A percentile compares a stretch with the other conserved stretches of the same genome.
Conservation (phyloP, 1,284 basidiomycete genomes). For the Earliella scabrosa region DNA sequence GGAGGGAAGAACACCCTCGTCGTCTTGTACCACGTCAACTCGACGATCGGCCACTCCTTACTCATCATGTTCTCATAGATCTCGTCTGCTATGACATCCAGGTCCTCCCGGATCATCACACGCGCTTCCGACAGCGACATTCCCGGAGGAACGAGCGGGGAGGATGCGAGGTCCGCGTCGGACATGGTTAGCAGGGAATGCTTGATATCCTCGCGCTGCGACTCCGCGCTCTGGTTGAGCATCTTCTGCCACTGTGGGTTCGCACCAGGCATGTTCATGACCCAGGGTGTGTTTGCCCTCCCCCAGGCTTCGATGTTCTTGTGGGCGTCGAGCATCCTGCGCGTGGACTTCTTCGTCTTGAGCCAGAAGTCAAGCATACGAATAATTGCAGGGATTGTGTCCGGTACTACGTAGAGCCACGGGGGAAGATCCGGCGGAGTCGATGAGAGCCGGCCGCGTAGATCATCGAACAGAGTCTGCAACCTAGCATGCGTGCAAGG, state of each 20-base stretch:
- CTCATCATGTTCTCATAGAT: neutral
- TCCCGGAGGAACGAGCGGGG: neutral
- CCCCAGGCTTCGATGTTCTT: neutral
- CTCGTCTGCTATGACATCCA: neutral
- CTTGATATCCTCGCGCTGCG: neutral
- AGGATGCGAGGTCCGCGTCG: neutral
- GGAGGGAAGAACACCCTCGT: conserved; percentile 8
- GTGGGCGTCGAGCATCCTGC: neutral
- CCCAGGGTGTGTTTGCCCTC: neutral
- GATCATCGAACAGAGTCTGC: neutral
- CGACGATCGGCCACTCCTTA: neutral
- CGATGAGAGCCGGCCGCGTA: neutral
- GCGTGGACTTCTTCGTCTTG: neutral
- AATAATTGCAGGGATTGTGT: conserved; percentile 1
- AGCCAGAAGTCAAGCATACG: conserved; percentile 2
- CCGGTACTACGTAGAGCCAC: conserved; percentile 7
- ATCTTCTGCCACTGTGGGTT: neutral
- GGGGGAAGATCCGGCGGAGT: conserved; percentile 1
- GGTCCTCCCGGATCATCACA: neutral
- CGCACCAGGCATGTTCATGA: neutral
- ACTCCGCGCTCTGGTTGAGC: neutral
- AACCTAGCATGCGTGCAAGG: neutral
- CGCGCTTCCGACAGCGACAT: neutral
- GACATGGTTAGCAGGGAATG: neutral
- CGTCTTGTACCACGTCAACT: conserved; percentile 2